Evolutionary conservation across 305 asterid species (phyloP), one percentile per base, ranked within the genome.

Genomic region (Plantago coronopus): DNA sequence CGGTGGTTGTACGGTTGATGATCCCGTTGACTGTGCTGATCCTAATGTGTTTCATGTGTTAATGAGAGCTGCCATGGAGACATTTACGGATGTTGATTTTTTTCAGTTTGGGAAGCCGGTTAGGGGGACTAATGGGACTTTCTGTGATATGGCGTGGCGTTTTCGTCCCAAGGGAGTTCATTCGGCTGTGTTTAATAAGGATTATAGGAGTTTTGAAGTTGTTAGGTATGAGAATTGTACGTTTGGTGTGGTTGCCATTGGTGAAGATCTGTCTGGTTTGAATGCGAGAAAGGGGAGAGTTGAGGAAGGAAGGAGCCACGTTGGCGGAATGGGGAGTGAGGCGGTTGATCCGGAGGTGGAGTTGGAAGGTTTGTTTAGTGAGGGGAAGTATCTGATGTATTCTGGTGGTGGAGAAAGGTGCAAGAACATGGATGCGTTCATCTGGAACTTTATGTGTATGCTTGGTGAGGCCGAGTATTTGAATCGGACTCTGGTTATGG

Each of bases 71-170:
- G 78, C 96, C 13, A 86, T 91, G 49, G 96, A 86, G 77, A 69
- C 63, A 51, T 88, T 86, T 68, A 70, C 76, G 69, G 96, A 86
- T 44, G 74, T 81, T 48, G 88, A 81, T 34, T 88, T 88, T 63
- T 88, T 81, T 66, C 77, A 84, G 58, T 91, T 88, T 72, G 95
- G 95, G 62, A 91, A 84, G 74, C 90, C 96, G 0, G 96, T 88
- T 34, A 63, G 37, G 5, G 98, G 98, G 25, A 66, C 66, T 25
- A 68, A 73, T 43, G 82, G 61, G 8, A 75, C 48, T 25, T 79
- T 91, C 20, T 91, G 98, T 69, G 96, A 91, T 75, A 88, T 91
- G 96, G 95, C 95, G 7, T 91, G 95, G 96, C 62, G 94, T 66
- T 91, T 91, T 70, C 82, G 95, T 84, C 94, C 94, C 9, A 84